Evolutionary conservation across 129 eudicot genomes (phyloP), one percentile per base, ranked within the genome.

Genomic region (Lactuca saligna): DNA sequence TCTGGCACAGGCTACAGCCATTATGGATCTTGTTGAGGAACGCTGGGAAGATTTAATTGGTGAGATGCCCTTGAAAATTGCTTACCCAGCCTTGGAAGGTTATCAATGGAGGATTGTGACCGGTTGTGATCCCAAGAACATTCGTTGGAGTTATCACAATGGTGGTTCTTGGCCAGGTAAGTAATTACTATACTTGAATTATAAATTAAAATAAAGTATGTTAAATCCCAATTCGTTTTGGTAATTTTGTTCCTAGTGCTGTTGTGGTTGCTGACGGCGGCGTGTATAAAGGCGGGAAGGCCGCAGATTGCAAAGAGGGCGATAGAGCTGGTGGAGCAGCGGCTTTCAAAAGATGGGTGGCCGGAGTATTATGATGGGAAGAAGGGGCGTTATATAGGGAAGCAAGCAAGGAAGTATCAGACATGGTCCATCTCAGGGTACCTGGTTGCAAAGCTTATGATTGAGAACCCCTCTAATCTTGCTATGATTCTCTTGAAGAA

Each of bases 111-210:
- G 70, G 75, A 68, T 66, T 42, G 79, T 78, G 31, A 85, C 90
- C 0, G 90, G 90, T 38, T 85, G 80, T 66, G 90, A 85, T 65
- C 90, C 83, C 5, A 84, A 84, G 77, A 84, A 84, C 77, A 84
- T 78, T 0, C 82, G 83, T 4, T 84, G 86, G 86, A 84, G 89
- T 69, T 84, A 81, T 72, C 86, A 85, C 74, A 85, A 85, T 63
- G 90, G 84, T 41, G 90, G 84, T 25, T 85, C 90, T 67, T 85
- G 90, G 90, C 89, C 88, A 69, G 88, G 88, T 84, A 59, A 72
- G 51, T 66, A 68, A 33, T 51, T 20, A 46, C 3, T 20, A 0
- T 37, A 60, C 12, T 34, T 17, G 32, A 35, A 11, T n/a, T n/a
- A n/a, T 17, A 16, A 17, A 11, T 11, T 31, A 8, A 51, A 32